Conservation (phyloP, 805 yeast species). For the Candida loeiensis region DNA sequence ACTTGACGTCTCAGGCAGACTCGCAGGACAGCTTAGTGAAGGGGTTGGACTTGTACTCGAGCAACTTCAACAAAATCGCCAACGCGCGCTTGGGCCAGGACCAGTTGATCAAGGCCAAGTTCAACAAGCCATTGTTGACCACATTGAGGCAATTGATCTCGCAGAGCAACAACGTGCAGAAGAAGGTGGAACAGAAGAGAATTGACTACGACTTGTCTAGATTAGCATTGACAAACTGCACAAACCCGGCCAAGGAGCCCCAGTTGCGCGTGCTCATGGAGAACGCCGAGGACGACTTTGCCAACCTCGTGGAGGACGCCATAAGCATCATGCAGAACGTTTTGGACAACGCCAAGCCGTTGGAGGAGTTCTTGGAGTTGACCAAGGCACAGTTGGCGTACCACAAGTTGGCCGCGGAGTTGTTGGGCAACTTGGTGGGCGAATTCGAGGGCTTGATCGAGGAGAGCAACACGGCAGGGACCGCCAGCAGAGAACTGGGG, state of each 20-base stretch:
- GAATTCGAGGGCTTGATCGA: constrained; percentile 60
- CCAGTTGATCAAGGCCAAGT: constrained; percentile 61
- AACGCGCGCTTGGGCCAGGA: constrained; percentile 83
- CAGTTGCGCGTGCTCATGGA: constrained; percentile 74
- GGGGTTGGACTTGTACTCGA: constrained; percentile 64
- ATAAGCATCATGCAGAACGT: constrained; percentile 79
- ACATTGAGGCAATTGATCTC: constrained; percentile 58
- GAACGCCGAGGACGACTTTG: constrained; percentile 83
- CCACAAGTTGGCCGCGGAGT: constrained; percentile 70
- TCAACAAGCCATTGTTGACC: constrained; percentile 62
- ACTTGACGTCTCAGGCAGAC: constrained; percentile 34
- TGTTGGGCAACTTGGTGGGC: constrained; percentile 61
- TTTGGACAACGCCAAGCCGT: constrained; percentile 64
- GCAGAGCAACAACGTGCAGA: constrained; percentile 66
- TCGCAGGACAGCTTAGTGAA: constrained; percentile 50
- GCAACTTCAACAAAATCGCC: constrained; percentile 70
- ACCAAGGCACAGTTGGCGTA: constrained; percentile 77
- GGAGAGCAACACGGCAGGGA: constrained; percentile 28
- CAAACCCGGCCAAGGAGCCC: constrained; percentile 56
- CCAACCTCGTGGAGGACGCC: constrained; percentile 85
- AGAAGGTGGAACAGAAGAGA: constrained; percentile 72
- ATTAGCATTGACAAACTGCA: constrained; percentile 36
- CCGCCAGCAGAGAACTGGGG: constrained; percentile 26
- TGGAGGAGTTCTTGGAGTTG: constrained; percentile 63
- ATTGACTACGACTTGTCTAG: constrained; percentile 78